Evolutionary conservation across 495 filamentous ascomycete genomes (phyloP), one percentile per base, ranked within the genome.

Genomic region (Saxispiralis lemnorum): DNA sequence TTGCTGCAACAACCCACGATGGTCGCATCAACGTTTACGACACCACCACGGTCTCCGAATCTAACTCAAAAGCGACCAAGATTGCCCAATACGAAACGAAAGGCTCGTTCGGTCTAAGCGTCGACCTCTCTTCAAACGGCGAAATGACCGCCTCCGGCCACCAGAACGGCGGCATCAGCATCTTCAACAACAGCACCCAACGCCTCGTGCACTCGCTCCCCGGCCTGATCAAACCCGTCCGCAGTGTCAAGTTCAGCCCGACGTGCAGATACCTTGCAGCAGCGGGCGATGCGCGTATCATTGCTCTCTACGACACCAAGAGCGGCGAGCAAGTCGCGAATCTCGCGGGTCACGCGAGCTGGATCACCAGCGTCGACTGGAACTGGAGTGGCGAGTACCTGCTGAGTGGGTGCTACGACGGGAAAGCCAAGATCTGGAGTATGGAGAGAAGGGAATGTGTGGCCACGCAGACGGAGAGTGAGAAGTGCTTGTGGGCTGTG

Each of bases 371-470:
- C 17, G 66, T 97, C 35, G 80, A 89, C 44, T 97, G 87, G 86
- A 96, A 78, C 57, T 69, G 78, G 51, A 89, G 82, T n/a, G 89
- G 89, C 33, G 88, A 96, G 56, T 93, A 84, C 60, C 66, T 97
- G 30, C 68, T 95, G 6, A 88, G 79, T 35, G 52, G 48, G 12
- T 75, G 83, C 0, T 79, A 84, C 48, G 87, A 96, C 55, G 88
- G 88, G 24, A 95, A 93, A 60, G 81, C 78, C 18, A 93, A 93
- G 58, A 83, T 96, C 31, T 96, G 89, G 89, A 84, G 81, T 6
- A 75, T 92, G 35, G 81, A 92, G 19, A 72, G 71, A 40, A 73
- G 76, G 34, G 66, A 66, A 15, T 96, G 89, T 58, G 88, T 97
- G 31, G 86, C 89, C 31, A 96, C 92, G 15, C 86, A 94, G 57